A percentile compares a stretch with the other conserved stretches of the same genome.
These are phyloP conservation scores for Pseudopithomyces chartarum DNA, from an alignment of 2,329 filamentous ascomycete genomes.

Conservation along the genomic window DNA sequence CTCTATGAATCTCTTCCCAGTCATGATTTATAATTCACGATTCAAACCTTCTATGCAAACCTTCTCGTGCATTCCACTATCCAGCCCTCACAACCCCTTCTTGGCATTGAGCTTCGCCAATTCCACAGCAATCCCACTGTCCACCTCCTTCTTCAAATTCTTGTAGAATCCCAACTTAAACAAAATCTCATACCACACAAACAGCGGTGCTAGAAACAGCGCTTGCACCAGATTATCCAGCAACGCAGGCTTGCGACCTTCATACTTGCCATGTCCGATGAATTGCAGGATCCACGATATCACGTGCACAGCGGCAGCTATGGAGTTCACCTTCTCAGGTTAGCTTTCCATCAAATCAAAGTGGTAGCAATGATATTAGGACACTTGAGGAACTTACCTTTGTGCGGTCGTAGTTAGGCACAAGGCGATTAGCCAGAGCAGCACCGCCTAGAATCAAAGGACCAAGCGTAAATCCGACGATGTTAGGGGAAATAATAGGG, in stretches of 20 bases:
- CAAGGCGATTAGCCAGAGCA: constrained; percentile 73
- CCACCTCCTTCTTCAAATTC: constrained; percentile 53
- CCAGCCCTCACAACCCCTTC: constrained; percentile 9
- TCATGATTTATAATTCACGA: too few relatives aligned
- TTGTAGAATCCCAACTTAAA: constrained; percentile 85
- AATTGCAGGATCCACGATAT: constrained; percentile 87
- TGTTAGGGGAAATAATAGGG: constrained; percentile 82
- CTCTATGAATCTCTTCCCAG: too few relatives aligned
- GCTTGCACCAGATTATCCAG: constrained; percentile 92
- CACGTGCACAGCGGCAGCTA: constrained; percentile 70
- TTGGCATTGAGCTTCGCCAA: constrained; percentile 53
- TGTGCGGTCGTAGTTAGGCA: constrained; percentile 60
- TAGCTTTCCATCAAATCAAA: constrained; percentile 31
- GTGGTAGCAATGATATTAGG: not conserved
- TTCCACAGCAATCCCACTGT: constrained; percentile 49
- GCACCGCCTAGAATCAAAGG: constrained; percentile 75
- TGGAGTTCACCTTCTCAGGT: constrained; percentile 59
- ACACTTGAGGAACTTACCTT: constrained; percentile 39
- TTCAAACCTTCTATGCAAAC: too few relatives aligned
- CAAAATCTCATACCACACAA: constrained; percentile 92
- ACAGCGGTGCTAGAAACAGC: constrained; percentile 88
- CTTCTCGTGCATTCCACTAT: not conserved
- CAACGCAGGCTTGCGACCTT: constrained; percentile 83
- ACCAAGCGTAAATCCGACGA: constrained; percentile 78
- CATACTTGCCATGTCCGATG: constrained; percentile 85